Conservation (phyloP, 2,329 filamentous ascomycete genomes). For the Ramularia collo-cygni region DNA sequence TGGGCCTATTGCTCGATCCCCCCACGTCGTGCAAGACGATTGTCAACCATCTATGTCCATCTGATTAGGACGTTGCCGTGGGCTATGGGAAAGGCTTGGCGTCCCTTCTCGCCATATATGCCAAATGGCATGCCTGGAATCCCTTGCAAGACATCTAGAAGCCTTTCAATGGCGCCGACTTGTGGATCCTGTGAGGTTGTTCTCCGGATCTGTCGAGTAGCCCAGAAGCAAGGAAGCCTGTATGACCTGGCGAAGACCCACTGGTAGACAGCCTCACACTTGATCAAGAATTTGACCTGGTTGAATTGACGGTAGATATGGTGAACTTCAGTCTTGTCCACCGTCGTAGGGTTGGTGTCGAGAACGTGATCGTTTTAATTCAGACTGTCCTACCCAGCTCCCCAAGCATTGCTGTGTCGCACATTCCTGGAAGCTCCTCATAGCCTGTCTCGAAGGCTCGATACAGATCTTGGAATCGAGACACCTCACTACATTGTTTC, state of each 20-base stretch:
- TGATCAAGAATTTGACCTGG: neutral
- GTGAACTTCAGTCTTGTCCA: neutral
- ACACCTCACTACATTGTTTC: too few species aligned
- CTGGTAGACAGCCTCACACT: neutral
- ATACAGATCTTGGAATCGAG: too few species aligned
- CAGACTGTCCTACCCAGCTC: too few species aligned
- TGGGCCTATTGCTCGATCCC: too few species aligned
- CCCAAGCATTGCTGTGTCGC: too few species aligned
- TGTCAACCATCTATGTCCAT: too few species aligned
- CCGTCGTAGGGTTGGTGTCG: neutral
- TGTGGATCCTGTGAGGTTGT: neutral
- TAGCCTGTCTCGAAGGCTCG: too few species aligned
- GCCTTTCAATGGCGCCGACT: neutral
- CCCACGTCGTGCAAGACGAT: too few species aligned
- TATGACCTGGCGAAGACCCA: neutral
- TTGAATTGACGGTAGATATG: neutral
- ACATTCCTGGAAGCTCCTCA: too few species aligned
- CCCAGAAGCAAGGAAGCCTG: neutral
- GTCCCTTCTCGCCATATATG: too few species aligned
- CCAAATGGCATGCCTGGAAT: neutral
- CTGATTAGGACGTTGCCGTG: too few species aligned
- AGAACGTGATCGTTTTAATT: neutral
- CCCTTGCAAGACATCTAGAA: neutral
- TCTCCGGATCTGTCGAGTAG: neutral
- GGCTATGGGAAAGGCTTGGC: too few species aligned